phyloP scores from a whole-genome alignment of 2,329 filamentous ascomycete genomes.

The Parastagonospora avenae region DNA sequence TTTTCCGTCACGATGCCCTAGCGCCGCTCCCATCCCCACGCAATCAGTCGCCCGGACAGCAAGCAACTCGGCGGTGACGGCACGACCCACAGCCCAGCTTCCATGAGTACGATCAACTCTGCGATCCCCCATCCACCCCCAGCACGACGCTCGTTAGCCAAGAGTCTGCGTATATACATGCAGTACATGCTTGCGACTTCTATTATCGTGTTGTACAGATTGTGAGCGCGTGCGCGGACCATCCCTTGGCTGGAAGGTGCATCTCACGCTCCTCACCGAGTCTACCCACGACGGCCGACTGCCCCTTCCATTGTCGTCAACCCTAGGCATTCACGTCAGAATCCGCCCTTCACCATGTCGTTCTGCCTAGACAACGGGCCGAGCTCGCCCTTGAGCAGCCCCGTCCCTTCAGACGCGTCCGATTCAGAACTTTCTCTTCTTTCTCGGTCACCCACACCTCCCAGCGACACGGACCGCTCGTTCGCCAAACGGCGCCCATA shows the following conservation, averaged over 20 bases:
- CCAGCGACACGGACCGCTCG: constrained; percentile 36
- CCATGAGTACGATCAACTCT: constrained; percentile 7
- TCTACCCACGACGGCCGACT: constrained; percentile 9
- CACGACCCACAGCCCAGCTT: constrained; percentile 17
- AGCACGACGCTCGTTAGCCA: not conserved
- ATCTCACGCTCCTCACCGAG: constrained; percentile 6
- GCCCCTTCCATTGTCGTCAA: constrained; percentile 18
- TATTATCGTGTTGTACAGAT: constrained; percentile 1
- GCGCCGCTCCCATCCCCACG: constrained; percentile 12
- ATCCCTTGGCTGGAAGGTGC: constrained; percentile 11
- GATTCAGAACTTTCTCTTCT: constrained; percentile 38
- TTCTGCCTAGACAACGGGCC: constrained; percentile 22
- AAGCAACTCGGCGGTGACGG: constrained; percentile 21
- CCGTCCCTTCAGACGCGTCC: constrained; percentile 46
- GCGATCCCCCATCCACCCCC: constrained; percentile 2
- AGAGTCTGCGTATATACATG: not conserved
- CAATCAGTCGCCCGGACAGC: constrained; percentile 19
- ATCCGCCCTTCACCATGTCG: constrained; percentile 35
- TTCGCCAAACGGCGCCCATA: constrained; percentile 36
- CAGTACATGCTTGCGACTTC: not conserved
- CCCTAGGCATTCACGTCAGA: constrained; percentile 5
- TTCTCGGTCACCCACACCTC: constrained; percentile 40
- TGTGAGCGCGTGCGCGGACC: constrained; percentile 8
- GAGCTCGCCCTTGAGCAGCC: constrained; percentile 50
- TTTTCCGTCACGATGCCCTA: constrained; percentile 31